Percentiles rank a stretch among this genome's conserved stretches.
Conservation (phyloP, 176 grass and related monocot genomes). For the Puccinellia tenuiflora region DNA sequence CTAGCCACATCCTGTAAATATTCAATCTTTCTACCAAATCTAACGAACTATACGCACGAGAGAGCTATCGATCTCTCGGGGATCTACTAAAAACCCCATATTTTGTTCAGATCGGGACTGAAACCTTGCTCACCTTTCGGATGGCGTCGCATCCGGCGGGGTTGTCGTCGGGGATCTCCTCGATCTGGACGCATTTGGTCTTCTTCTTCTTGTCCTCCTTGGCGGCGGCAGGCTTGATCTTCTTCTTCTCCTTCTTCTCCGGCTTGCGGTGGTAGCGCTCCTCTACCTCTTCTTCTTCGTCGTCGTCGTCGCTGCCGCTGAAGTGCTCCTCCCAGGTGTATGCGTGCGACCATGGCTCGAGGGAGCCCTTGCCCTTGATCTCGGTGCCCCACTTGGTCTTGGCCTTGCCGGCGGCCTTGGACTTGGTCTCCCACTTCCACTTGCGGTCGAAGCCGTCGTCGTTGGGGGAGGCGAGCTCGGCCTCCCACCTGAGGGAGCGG, state of each 20-base stretch:
- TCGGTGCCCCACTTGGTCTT: constrained; percentile 63
- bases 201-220: not conserved
- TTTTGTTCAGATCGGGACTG: not conserved
- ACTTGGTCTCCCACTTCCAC: constrained; percentile 69
- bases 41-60: not conserved
- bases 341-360: constrained; percentile 46
- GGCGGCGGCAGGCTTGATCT: constrained; percentile 6
- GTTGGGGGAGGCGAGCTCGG: constrained; percentile 45
- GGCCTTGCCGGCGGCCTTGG: not conserved
- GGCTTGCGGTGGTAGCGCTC: not conserved
- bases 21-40: not conserved
- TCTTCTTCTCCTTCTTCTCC: not conserved
- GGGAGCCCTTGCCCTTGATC: constrained; percentile 68
- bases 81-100: not conserved
- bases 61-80: not conserved
- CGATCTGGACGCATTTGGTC: constrained; percentile 33
- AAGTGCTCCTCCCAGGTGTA: constrained; percentile 59
- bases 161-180: constrained; percentile 58
- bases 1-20: not conserved
- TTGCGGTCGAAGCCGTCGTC: constrained; percentile 83
- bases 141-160: constrained; percentile 39
- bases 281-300: not conserved
- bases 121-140: constrained; percentile 36
- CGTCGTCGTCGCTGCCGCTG: not conserved
- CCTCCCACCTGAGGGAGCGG: constrained; percentile 45